Percentiles rank a stretch among this genome's conserved stretches.
Evolutionary conservation across 2,329 filamentous ascomycete genomes (phyloP).

Genomic region (Esteya vermicola): DNA sequence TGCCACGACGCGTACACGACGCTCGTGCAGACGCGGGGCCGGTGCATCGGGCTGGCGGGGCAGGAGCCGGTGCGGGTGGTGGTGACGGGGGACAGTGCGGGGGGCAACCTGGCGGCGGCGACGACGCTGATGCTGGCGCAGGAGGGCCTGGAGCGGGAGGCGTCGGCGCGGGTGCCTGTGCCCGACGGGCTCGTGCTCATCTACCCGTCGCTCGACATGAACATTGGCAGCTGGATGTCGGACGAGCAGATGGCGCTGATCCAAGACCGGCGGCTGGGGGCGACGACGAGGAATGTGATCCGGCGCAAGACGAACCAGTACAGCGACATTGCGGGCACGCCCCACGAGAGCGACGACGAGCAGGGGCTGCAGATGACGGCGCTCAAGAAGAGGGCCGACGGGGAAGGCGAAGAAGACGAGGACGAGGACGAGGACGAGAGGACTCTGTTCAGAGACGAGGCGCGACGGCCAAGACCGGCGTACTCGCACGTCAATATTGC

Average conservation of each 20-base stretch:
- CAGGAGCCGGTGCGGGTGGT: constrained; percentile 51
- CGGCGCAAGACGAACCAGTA: constrained; percentile 83
- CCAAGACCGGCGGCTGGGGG: constrained; percentile 63
- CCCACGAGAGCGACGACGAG: constrained; percentile 67
- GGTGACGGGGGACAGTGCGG: constrained; percentile 67
- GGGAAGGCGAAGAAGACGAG: no score
- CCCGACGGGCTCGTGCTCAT: constrained; percentile 74
- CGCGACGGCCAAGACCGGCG: constrained; percentile 6
- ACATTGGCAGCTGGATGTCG: constrained; percentile 98
- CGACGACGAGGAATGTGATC: constrained; percentile 65
- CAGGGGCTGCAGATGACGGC: constrained; percentile 24
- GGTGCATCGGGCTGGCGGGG: constrained; percentile 62
- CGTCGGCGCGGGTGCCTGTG: constrained; percentile 36
- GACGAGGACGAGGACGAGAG: constrained; percentile 1
- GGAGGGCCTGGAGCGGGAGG: constrained; percentile 35
- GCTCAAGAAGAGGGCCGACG: no score
- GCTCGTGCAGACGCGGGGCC: constrained; percentile 56
- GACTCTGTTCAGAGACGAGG: constrained; percentile 1
- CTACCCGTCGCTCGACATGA: constrained; percentile 89
- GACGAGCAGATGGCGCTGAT: constrained; percentile 96
- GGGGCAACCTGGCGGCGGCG: constrained; percentile 67
- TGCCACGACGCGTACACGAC: constrained; percentile 76
- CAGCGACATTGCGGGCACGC: constrained; percentile 68
- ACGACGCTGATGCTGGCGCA: constrained; percentile 84
- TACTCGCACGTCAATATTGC: constrained; percentile 9